phyloP scores from a whole-genome alignment of 1,284 basidiomycete species.

The Cryptococcus amylolentus region DNA sequence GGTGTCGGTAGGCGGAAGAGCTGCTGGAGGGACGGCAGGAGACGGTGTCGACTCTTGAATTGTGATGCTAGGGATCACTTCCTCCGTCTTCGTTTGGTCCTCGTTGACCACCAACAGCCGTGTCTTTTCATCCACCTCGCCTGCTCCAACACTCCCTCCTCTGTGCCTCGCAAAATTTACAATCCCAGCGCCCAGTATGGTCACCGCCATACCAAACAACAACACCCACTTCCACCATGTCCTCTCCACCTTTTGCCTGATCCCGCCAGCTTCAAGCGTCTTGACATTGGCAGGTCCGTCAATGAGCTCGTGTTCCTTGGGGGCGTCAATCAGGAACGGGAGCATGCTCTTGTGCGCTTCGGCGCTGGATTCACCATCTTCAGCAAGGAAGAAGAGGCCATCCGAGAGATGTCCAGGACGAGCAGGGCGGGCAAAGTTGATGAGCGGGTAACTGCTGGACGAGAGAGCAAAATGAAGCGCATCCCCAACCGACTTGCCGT shows the following conservation, averaged over 20 bases:
- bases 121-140: neutral
- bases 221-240: neutral
- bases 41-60: neutral
- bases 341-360: slow-evolving; percentile 27
- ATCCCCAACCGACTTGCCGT: neutral
- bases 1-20: neutral
- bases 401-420: slow-evolving; percentile 37
- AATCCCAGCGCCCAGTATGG: neutral
- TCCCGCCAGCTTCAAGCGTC: neutral
- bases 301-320: slow-evolving; percentile 23
- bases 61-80: slow-evolving; percentile 13
- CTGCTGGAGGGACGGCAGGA: neutral
- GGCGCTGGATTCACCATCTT: slow-evolving; percentile 16
- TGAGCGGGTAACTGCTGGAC: slow-evolving; percentile 43
- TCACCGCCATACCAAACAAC: neutral
- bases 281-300: neutral
- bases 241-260: neutral
- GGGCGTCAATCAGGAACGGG: slow-evolving; percentile 44
- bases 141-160: neutral
- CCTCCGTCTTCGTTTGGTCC: neutral
- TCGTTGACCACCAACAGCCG: neutral
- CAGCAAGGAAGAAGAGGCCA: slow-evolving; percentile 39
- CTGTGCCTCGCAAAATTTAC: neutral
- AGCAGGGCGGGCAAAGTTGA: slow-evolving; percentile 42
- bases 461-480: slow-evolving; percentile 43